Conservation (phyloP, 495 filamentous ascomycete species). For the Glonium stellatum region DNA sequence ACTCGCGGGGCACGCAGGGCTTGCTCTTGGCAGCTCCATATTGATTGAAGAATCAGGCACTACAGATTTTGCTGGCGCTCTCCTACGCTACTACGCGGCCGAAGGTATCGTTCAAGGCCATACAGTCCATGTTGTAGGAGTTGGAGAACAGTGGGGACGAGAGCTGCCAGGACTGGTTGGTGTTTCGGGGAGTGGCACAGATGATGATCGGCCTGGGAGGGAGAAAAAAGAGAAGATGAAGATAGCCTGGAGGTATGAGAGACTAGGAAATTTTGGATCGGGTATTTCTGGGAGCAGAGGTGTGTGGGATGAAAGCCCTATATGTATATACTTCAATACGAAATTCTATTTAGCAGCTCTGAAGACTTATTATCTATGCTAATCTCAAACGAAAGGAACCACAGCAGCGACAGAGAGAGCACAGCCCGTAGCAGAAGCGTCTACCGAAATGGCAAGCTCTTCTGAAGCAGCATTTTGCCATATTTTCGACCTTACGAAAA, state of each 20-base stretch:
- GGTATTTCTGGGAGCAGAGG: slow-evolving; percentile 50
- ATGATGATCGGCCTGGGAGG: slow-evolving; percentile 33
- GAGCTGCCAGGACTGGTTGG: slow-evolving; percentile 68
- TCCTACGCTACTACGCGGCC: slow-evolving; percentile 85
- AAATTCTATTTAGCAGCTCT: not conserved
- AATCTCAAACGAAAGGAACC: too few species aligned
- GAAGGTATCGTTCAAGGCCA: slow-evolving; percentile 93
- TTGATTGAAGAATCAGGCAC: slow-evolving; percentile 89
- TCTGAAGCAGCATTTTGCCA: slow-evolving; percentile 60
- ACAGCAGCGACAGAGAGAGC: not conserved
- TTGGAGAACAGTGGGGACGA: slow-evolving; percentile 69
- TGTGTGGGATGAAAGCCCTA: slow-evolving; percentile 25
- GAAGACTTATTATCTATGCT: not conserved
- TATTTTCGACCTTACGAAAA: slow-evolving; percentile 82
- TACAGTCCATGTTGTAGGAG: slow-evolving; percentile 73
- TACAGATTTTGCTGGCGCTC: slow-evolving; percentile 81
- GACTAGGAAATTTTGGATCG: slow-evolving; percentile 59
- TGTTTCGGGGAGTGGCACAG: slow-evolving; percentile 28
- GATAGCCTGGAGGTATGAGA: slow-evolving; percentile 96
- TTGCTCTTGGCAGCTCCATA: slow-evolving; percentile 72
- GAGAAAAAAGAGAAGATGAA: slow-evolving; percentile 74
- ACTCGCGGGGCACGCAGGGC: slow-evolving; percentile 80
- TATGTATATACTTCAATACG: slow-evolving; percentile 14
- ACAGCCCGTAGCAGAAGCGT: not conserved
- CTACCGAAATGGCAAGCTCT: not conserved